A percentile compares a stretch with the other conserved stretches of the same genome.
Conservation (phyloP, 768 basidiomycete genomes). For the Tephrocybe rancida region DNA sequence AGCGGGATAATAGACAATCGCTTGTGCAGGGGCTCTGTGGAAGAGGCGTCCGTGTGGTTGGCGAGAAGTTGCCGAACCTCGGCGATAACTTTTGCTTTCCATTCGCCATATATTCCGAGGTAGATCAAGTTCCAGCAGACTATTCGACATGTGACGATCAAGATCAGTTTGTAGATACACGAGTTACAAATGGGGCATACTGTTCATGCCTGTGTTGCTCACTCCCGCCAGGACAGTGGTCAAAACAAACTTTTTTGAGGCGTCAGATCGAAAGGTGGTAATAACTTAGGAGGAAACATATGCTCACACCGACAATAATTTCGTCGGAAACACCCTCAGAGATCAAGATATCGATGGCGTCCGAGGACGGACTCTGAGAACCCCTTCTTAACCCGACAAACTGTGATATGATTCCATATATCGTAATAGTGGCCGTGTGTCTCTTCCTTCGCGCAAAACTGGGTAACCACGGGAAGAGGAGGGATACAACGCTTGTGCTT, state of each 20-base stretch:
- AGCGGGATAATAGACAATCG: conserved; percentile 36
- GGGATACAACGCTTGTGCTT: conserved; percentile 1
- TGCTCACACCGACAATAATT: conserved; percentile 26
- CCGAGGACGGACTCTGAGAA: conserved; percentile 1
- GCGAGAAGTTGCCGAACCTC: conserved; percentile 32
- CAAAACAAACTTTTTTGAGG: conserved; percentile 27
- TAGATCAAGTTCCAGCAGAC: conserved; percentile 39
- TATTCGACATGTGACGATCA: conserved; percentile 11
- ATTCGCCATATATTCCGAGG: conserved; percentile 31
- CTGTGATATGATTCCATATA: background rate
- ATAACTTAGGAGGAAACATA: background rate
- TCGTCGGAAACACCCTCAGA: conserved; percentile 16
- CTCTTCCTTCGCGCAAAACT: conserved; percentile 10
- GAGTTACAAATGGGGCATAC: conserved; percentile 18
- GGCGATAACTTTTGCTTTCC: conserved; percentile 30
- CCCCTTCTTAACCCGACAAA: background rate
- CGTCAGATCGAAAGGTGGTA: background rate
- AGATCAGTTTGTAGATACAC: background rate
- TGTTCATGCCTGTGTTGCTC: conserved; percentile 33
- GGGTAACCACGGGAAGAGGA: conserved; percentile 26
- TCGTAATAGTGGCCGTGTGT: background rate
- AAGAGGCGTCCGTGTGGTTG: conserved; percentile 24
- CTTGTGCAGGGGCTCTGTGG: conserved; percentile 31
- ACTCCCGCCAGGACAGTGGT: conserved; percentile 36
- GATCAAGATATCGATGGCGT: conserved; percentile 23